Evolutionary conservation across 1,139 yeast species (phyloP).

Genomic region (Blastobotrys raffinosifermentans): DNA sequence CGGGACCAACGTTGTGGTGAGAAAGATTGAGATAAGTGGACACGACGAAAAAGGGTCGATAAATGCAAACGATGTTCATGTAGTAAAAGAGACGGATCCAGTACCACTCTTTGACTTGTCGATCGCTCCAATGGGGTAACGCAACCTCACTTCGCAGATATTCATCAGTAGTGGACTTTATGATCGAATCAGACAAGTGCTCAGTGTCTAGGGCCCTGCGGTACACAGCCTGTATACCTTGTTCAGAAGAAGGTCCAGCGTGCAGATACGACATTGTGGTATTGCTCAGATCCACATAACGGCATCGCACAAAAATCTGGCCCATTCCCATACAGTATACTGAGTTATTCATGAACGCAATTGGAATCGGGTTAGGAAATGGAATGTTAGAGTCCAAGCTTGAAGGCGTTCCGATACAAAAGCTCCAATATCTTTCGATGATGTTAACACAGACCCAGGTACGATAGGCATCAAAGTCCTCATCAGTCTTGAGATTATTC

Average conservation of each 20-base stretch:
- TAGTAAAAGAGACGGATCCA: slow-evolving; percentile 42
- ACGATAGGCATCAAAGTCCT: slow-evolving; percentile 16
- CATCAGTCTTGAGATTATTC: slow-evolving; percentile 9
- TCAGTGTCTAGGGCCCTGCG: not conserved
- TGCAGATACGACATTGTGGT: too few species aligned
- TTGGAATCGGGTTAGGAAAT: slow-evolving; percentile 6
- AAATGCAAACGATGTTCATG: slow-evolving; percentile 76
- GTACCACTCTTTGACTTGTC: slow-evolving; percentile 10
- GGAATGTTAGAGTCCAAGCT: slow-evolving; percentile 9
- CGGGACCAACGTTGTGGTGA: slow-evolving; percentile 3
- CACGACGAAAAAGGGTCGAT: slow-evolving; percentile 61
- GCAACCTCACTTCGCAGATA: too few species aligned
- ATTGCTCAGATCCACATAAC: slow-evolving; percentile 3
- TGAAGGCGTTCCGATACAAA: slow-evolving; percentile 14
- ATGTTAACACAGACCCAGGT: slow-evolving; percentile 16
- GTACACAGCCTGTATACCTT: slow-evolving; percentile 5
- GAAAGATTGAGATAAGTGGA: slow-evolving; percentile 7
- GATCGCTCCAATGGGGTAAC: not conserved
- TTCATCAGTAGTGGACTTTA: too few species aligned
- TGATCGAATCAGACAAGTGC: not conserved
- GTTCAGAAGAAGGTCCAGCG: slow-evolving; percentile 4
- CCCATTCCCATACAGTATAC: slow-evolving; percentile 8
- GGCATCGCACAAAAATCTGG: slow-evolving; percentile 5
- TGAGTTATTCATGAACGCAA: slow-evolving; percentile 7
- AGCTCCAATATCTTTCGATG: slow-evolving; percentile 17